A percentile compares a stretch with the other conserved stretches of the same genome.
Conservation (phyloP, 257 asterid genomes). For the Penstemon barbatus region DNA sequence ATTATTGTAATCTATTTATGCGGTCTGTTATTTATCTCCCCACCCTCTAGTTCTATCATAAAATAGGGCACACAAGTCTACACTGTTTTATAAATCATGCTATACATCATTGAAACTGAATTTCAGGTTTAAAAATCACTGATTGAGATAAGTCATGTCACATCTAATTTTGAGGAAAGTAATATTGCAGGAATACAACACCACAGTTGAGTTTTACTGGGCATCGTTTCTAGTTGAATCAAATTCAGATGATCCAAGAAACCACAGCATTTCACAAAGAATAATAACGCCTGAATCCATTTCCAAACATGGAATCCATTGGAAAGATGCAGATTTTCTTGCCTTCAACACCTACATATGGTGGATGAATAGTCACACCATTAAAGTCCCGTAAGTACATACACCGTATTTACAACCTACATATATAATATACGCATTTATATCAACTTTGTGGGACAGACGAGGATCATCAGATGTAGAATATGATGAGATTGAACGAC, state of each 20-base stretch:
- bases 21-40: too few relatives aligned
- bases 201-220: conserved; percentile 62
- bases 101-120: too few relatives aligned
- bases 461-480: conserved; percentile 38
- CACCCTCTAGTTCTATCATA: too few relatives aligned
- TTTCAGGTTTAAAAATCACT: too few relatives aligned
- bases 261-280: conserved; percentile 43
- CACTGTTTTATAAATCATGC: too few relatives aligned
- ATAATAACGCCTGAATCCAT: conserved; percentile 45
- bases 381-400: conserved; percentile 45
- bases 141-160: too few relatives aligned
- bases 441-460: conserved; percentile 22
- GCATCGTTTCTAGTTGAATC: conserved; percentile 65
- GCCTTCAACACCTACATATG: conserved; percentile 68
- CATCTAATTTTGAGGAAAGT: background rate
- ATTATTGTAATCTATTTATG: too few relatives aligned
- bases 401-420: background rate
- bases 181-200: conserved; percentile 47
- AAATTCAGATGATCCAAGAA: conserved; percentile 58
- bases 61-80: too few relatives aligned
- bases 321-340: conserved; percentile 51
- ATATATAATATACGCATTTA: background rate
- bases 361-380: conserved; percentile 51
- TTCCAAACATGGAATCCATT: conserved; percentile 46
- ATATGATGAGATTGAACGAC: conserved; percentile 27